Evolutionary conservation across 2,329 filamentous ascomycete species (phyloP), one percentile per base, ranked within the genome.

Genomic region (Penicillium sp.): DNA sequence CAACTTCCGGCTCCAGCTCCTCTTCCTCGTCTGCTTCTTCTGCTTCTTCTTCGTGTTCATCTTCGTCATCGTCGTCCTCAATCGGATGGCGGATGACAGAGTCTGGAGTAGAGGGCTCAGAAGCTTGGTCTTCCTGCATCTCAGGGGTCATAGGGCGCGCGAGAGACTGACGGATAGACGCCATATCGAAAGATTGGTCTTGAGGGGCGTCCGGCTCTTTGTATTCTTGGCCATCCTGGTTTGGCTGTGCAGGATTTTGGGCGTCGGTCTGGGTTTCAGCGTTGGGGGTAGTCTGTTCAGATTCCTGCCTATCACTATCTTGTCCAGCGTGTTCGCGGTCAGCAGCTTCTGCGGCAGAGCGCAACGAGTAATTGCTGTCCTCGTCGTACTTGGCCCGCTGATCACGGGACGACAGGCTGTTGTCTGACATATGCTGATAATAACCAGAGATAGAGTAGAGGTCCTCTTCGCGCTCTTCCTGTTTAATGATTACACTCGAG

Each of bases 71-170:
- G 10, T 82, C 78, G 9, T 81, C 77, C 1, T 80, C 76, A 48
- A 90, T 74, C 2, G 87, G 86, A 68, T 93, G 90, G 61, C 90
- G 89, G 62, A 97, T 93, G 23, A 97, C 93, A 7, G 93, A 97
- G 50, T 92, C 90, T 15, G 93, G 93, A 8, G 91, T 95, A 35
- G 86, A 84, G 10, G 86, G 86, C 61, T 89, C 87, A 3, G 76
- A 75, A 1, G 84, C 78, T 1, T 83, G 80, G 54, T 78, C 82
- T 67, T 88, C 81, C 69, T 89, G 29, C 80, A 85, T 74, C 82
- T 89, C 40, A 5, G 75, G 75, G 2, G 75, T 77, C 4, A 63
- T 60, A n/a, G 77, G 74, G n/a, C 77, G 74, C 17, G 73, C 69
- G 27, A 79, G 68, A 12, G 74, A 74, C 38, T 75, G 69, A 5